Base-by-base conservation (phyloP, 1,284 basidiomycete species). In the Testicularia cyperi region DNA sequence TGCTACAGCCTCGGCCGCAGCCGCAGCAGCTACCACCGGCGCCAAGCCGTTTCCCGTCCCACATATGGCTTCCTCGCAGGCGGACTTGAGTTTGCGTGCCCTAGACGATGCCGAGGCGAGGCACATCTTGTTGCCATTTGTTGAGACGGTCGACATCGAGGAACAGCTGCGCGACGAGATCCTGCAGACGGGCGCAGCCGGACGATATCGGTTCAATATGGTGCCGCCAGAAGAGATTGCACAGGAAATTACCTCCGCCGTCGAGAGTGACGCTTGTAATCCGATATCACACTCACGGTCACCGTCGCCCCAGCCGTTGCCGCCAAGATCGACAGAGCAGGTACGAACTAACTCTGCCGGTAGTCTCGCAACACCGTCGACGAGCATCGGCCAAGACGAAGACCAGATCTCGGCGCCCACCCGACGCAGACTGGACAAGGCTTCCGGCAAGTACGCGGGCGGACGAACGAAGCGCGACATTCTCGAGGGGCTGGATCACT, bases 61-160 rank as follows among this genome's bases (percentile, higher is more conserved):
- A 16, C 47, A 29, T 7, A 15, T 36, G 1, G 33, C 49, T 7
- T 18, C 51, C 1, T 27, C 28, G 7, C 39, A 36, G n/a, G 35
- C 57, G 12, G 44, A 44, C 6, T 44, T 52, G 30, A 61, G 57
- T 19, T 31, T 62, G 1, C 35, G 52, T 10, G 51, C 57, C 1
- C 39, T 55, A 1, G 41, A 53, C 8, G 29, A 47, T 1, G 13
- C 21, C 1, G 35, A 51, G 18, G 52, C 51, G 2, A n/a, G 13
- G 3, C 25, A 44, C 1, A 35, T 27, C 2, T 19, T 55, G 32
- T 33, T 51, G 38, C 57, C 57, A 2, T 54, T 26, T 30, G 27
- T 49, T n/a, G 27, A 31, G 19, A 29, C 32, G 6, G 38, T 40
- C 10, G 31, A 40, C 15, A 18, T 54, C 5, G 31, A 44, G 10